Conservation (phyloP, 2,329 filamentous ascomycete species). For the Xylariaceae sp. region DNA sequence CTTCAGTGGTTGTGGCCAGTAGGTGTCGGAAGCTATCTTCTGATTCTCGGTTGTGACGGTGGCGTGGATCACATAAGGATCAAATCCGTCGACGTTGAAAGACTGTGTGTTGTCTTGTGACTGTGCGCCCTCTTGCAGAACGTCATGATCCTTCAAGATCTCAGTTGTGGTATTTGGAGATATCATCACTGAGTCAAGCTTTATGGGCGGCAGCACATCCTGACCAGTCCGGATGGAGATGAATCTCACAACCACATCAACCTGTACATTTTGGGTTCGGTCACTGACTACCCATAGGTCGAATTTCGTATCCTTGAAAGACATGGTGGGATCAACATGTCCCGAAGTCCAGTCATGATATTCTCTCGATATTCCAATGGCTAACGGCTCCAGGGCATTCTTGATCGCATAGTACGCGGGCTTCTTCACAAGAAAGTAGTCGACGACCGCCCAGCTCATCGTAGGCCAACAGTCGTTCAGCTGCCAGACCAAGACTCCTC, state of each 20-base stretch:
- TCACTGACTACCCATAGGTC: slow-evolving; percentile 54
- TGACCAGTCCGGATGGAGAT: slow-evolving; percentile 50
- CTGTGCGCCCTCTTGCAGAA: slow-evolving; percentile 25
- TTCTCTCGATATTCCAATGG: slow-evolving; percentile 60
- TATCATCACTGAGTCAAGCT: slow-evolving; percentile 33
- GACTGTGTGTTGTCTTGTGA: slow-evolving; percentile 26
- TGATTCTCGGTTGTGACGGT: slow-evolving; percentile 48
- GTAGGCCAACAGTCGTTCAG: slow-evolving; percentile 75
- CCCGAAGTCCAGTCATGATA: slow-evolving; percentile 54
- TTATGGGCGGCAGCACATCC: slow-evolving; percentile 42
- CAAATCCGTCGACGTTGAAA: slow-evolving; percentile 47
- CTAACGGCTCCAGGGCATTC: slow-evolving; percentile 64
- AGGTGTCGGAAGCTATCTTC: slow-evolving; percentile 55
- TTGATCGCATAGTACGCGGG: slow-evolving; percentile 63
- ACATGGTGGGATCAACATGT: slow-evolving; percentile 50
- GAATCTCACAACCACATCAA: slow-evolving; percentile 45
- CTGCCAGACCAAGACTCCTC: slow-evolving; percentile 72
- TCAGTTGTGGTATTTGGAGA: slow-evolving; percentile 50
- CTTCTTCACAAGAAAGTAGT: slow-evolving; percentile 70
- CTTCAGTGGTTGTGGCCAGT: slow-evolving; percentile 70
- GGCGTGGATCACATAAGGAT: slow-evolving; percentile 56
- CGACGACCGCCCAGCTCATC: slow-evolving; percentile 70
- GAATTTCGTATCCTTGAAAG: slow-evolving; percentile 47
- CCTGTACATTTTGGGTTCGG: slow-evolving; percentile 32
- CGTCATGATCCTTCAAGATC: slow-evolving; percentile 44